Conservation (phyloP, 352 stramenopile genomes). For the Globisporangium parvum region DNA sequence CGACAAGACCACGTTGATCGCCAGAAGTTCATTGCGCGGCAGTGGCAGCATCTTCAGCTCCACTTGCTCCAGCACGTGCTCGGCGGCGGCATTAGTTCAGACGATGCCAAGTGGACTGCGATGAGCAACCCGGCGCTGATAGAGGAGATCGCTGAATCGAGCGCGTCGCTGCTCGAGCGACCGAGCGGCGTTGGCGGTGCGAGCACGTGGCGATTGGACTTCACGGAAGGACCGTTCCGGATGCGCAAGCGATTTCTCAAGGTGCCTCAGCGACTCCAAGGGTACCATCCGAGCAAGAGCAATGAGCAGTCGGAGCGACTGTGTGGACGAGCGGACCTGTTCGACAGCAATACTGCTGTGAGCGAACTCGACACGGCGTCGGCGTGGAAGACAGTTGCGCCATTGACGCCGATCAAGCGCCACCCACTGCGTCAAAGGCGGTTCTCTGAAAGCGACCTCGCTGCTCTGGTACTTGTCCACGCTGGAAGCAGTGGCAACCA, state of each 20-base stretch:
- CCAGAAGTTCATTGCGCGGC: slow-evolving; percentile 52
- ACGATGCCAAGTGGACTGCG: slow-evolving; percentile 1
- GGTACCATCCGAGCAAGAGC: neutral
- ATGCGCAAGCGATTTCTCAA: slow-evolving; percentile 54
- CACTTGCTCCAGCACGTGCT: slow-evolving; percentile 24
- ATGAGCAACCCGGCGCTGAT: slow-evolving; percentile 8
- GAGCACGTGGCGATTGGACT: slow-evolving; percentile 40
- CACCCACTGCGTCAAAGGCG: neutral
- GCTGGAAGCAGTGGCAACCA: neutral
- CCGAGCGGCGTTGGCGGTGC: neutral
- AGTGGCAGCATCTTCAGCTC: slow-evolving; percentile 40
- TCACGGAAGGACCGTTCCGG: slow-evolving; percentile 56
- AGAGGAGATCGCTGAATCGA: neutral
- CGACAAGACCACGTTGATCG: slow-evolving; percentile 55
- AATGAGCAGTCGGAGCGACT: neutral
- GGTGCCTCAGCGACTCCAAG: neutral
- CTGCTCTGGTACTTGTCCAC: neutral
- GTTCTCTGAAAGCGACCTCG: slow-evolving; percentile 12
- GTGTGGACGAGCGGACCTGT: too few relatives aligned
- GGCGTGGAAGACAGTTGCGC: neutral
- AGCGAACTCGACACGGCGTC: neutral
- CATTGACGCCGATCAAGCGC: neutral
- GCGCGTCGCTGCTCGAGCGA: neutral
- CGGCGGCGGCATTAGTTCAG: slow-evolving; percentile 3
- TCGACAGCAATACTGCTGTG: neutral